Evolutionary conservation across 345 rosid genomes (phyloP).

Genomic region (Lumnitzera littorea): DNA sequence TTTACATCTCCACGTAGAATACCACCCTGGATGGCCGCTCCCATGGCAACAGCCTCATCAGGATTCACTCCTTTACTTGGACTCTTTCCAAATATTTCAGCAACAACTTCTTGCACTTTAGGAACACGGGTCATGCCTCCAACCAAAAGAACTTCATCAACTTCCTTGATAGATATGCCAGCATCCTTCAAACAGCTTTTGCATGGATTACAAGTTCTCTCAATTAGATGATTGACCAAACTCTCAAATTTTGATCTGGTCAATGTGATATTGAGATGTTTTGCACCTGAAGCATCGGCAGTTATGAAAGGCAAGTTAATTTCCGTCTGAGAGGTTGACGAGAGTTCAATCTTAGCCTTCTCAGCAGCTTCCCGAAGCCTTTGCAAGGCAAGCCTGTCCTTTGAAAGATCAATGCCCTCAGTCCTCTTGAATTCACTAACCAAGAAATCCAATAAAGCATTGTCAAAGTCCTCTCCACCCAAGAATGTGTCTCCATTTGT

Average conservation of each 20-base stretch:
- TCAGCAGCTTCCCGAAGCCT: conserved; percentile 34
- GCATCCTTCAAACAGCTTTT: conserved; percentile 49
- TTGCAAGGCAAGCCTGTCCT: conserved; percentile 29
- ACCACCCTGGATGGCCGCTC: conserved; percentile 91
- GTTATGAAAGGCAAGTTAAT: conserved; percentile 32
- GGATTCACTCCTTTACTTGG: conserved; percentile 68
- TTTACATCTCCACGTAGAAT: conserved; percentile 93
- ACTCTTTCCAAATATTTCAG: conserved; percentile 42
- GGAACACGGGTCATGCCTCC: conserved; percentile 99
- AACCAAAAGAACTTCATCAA: conserved; percentile 78
- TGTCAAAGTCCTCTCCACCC: conserved; percentile 34
- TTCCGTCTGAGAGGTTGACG: conserved; percentile 29
- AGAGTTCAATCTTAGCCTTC: conserved; percentile 33
- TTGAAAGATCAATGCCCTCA: conserved; percentile 25
- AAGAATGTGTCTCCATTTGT: conserved; percentile 31
- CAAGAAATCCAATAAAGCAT: conserved; percentile 21
- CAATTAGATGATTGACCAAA: conserved; percentile 63
- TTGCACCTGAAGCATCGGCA: conserved; percentile 30
- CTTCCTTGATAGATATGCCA: conserved; percentile 52
- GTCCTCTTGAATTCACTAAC: conserved; percentile 24
- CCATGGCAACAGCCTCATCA: conserved; percentile 86
- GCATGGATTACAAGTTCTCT: conserved; percentile 63
- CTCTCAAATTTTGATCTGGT: conserved; percentile 71
- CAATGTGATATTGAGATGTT: conserved; percentile 26
- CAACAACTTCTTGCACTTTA: conserved; percentile 72